Evolutionary conservation across 495 filamentous ascomycete species (phyloP), one percentile per base, ranked within the genome.

Genomic region (Xylaria nigripes): DNA sequence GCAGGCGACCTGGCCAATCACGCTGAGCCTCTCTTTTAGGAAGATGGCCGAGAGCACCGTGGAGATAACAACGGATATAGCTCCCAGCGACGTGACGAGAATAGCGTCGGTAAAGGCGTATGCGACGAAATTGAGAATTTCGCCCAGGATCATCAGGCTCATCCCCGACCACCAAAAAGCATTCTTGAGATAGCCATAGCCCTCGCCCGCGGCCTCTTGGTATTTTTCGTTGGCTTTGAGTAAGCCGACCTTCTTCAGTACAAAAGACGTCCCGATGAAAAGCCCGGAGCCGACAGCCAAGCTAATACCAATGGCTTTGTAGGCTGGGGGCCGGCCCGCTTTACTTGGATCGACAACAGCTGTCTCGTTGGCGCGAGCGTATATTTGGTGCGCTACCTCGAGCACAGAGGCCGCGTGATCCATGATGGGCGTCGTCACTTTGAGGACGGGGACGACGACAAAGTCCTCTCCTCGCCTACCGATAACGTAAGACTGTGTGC

Each of bases 21-120:
- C 92, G 64, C 90, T 95, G 57, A 98, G 75, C 23, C 93, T 79
- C 69, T 98, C 93, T 70, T 96, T 96, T 25, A 98, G 76, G 69
- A 98, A 97, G 32, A 98, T 95, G 24, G 93, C 91, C 2, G 90
- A 96, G 34, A 96, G 75, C 45, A 97, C 81, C 16, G 93, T 90
- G 40, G 90, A 95, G 59, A 97, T 84, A 50, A 98, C 93, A 56
- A 98, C 93, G 0, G 89, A 90, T 47, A 97, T 76, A n/a, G 93
- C 93, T 49, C 93, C 93, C 50, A 98, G 70, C 10, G 94, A 92
- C 6, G 93, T 96, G 44, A 98, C 93, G 56, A 98, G 70, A 61
- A 98, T 96, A 45, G 93, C 93, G 69, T 98, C 93, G 61, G 93
- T 91, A 65, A 98, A 97, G 43, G 89, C 88, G 66, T 98, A 98